Conservation (phyloP, 2,329 filamentous ascomycete genomes). For the Verticillium tricorpus region DNA sequence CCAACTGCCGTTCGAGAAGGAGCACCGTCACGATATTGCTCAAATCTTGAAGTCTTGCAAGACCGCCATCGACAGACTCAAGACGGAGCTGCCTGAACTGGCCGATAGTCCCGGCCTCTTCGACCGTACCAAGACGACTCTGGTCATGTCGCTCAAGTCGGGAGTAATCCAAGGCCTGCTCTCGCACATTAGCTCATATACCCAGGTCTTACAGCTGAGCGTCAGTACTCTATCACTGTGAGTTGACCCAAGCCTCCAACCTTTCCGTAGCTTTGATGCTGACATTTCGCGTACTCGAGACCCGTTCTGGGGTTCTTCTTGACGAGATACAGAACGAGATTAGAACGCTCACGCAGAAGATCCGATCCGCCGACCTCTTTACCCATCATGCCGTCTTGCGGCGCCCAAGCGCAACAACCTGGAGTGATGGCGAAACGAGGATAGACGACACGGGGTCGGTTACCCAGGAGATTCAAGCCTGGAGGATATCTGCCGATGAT, state of each 20-base stretch:
- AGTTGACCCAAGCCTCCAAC: not conserved
- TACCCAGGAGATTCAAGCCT: constrained; percentile 17
- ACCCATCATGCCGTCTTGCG: not conserved
- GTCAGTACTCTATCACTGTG: constrained; percentile 19
- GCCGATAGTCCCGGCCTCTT: constrained; percentile 11
- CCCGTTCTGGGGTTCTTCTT: no score
- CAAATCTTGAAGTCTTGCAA: constrained; percentile 18
- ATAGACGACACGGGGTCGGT: constrained; percentile 7
- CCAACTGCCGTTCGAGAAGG: constrained; percentile 17
- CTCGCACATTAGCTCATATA: constrained; percentile 19
- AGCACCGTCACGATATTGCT: constrained; percentile 18
- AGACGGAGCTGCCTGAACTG: constrained; percentile 16
- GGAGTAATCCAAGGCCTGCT: constrained; percentile 16
- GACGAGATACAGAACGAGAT: constrained; percentile 19
- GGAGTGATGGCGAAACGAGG: constrained; percentile 10
- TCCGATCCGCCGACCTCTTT: constrained; percentile 8
- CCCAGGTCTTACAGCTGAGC: constrained; percentile 20
- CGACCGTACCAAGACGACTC: constrained; percentile 13
- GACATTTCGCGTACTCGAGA: no score
- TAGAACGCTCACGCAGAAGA: constrained; percentile 17
- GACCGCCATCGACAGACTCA: constrained; percentile 13
- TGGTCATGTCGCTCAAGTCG: constrained; percentile 16
- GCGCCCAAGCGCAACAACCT: constrained; percentile 2
- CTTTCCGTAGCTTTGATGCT: not conserved
- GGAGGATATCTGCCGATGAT: constrained; percentile 21